phyloP scores from a whole-genome alignment of 225 moss, liverwort and hornwort genomes.

The Straminergon stramineum region DNA sequence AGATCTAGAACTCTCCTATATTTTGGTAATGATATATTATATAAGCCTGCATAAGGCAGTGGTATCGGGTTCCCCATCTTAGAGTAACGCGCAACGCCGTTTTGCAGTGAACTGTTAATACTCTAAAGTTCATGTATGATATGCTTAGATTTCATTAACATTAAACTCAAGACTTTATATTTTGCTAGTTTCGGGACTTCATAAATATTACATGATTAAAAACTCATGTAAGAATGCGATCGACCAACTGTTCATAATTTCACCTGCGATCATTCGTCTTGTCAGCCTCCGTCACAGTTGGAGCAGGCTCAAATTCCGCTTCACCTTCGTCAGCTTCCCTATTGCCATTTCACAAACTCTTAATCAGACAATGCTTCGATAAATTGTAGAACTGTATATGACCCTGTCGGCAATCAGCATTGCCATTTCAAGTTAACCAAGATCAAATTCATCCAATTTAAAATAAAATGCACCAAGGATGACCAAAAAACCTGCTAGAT shows the following conservation, averaged over 20 bases:
- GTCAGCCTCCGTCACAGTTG: constrained; percentile 77
- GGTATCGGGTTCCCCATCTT: not conserved
- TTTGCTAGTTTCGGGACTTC: not conserved
- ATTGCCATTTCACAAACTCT: not conserved
- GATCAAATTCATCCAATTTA: not conserved
- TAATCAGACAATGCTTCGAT: not conserved
- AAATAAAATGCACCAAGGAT: not conserved
- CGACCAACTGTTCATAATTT: not conserved
- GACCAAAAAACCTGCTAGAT: constrained; percentile 45
- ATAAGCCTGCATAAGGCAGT: not conserved
- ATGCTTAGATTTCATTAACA: not conserved
- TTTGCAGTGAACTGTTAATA: not conserved
- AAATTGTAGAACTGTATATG: not conserved
- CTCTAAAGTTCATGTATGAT: not conserved
- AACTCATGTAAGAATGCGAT: not conserved
- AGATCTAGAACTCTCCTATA: not conserved
- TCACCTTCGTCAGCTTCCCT: constrained; percentile 87
- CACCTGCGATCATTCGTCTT: constrained; percentile 66
- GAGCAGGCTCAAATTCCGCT: constrained; percentile 71
- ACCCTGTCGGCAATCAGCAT: not conserved
- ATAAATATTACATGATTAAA: not conserved
- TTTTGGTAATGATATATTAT: not conserved
- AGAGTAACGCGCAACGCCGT: not conserved
- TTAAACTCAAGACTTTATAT: not conserved
- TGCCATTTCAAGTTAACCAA: not conserved